Base-by-base conservation (phyloP, 2,329 filamentous ascomycete genomes). In the Escovopsis sp. region DNA sequence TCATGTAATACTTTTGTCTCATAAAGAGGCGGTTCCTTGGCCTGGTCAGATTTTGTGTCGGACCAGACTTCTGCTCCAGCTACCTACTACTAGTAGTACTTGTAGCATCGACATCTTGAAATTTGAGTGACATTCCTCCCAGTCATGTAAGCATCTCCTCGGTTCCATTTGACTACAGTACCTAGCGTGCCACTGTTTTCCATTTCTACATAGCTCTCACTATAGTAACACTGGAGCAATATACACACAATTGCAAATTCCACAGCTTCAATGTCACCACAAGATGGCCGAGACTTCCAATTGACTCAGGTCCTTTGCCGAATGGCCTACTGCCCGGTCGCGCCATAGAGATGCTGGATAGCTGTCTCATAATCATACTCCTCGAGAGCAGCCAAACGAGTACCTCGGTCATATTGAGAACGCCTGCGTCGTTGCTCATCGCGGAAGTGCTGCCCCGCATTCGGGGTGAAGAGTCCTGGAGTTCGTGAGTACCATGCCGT, bases 341-440 rank as follows among this genome's bases (percentile, higher is more conserved):
- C 38, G 25, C 49, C 45, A 40, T 59, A 64, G 32, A 56, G 51
- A 35, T 55, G 52, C 41, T 61, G 60, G 27, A 65, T 45, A 4
- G 60, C 46, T 9, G 55, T 48, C 34, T 71, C 66, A 36, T 65
- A 68, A 41, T 71, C 68, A 38, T 62, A 70, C 48, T 79, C 72
- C 49, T 81, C 76, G 11, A 77, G 58, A 15, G 73, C 76, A 15
- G 79, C 78, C 41, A 81, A 68, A 38, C 75, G 71, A 19, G 81
- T 90, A 19, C 85, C 85, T 41, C 84, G 79, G 47, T 93, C 85
- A 47, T 74, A 93, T 48, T 83, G 78, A 16, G 81, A 87, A 35
- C 75, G 72, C 37, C 80, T 75, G 33, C 78, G 77, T 41, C 81
- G 76, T 52, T 86, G 81, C 51, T 86, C 78, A 42, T 83, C 76